Percentiles rank a stretch among this genome's conserved stretches.
Conservation (phyloP, 768 basidiomycete genomes). For the Auricularia cornea region DNA sequence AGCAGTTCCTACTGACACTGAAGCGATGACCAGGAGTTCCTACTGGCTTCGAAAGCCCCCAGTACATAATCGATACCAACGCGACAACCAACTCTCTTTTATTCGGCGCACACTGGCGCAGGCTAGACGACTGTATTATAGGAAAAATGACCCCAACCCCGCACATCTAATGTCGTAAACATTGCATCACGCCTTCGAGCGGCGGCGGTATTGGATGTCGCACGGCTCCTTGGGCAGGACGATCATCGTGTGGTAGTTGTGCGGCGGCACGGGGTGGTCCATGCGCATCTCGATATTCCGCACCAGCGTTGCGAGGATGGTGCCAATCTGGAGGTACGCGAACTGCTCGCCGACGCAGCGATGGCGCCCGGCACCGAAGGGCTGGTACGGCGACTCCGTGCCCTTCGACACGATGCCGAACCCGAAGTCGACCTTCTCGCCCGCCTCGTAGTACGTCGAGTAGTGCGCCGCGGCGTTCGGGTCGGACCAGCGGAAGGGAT, state of each 20-base stretch:
- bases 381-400: constrained; percentile 92
- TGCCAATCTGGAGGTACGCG: constrained; percentile 88
- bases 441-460: constrained; percentile 58
- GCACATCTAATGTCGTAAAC: too few relatives aligned
- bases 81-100: too few relatives aligned
- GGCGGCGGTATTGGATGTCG: constrained; percentile 15
- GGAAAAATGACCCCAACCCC: too few relatives aligned
- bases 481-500: constrained; percentile 81
- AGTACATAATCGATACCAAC: too few relatives aligned
- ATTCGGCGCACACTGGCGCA: too few relatives aligned
- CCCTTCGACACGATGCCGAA: constrained; percentile 95
- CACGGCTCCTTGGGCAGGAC: constrained; percentile 59
- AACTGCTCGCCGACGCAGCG: constrained; percentile 95
- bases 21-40: too few relatives aligned
- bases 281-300: constrained; percentile 69
- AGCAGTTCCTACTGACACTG: too few relatives aligned
- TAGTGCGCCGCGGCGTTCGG: constrained; percentile 58
- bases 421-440: constrained; percentile 93
- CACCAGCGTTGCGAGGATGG: constrained; percentile 70
- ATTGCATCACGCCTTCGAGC: background rate
- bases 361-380: constrained; percentile 95
- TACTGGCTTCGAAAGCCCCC: too few relatives aligned
- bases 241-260: constrained; percentile 96
- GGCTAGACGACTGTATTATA: too few relatives aligned
- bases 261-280: constrained; percentile 57